Conservation (phyloP, 2,329 filamentous ascomycete species). For the Pseudogymnoascus sp. region DNA sequence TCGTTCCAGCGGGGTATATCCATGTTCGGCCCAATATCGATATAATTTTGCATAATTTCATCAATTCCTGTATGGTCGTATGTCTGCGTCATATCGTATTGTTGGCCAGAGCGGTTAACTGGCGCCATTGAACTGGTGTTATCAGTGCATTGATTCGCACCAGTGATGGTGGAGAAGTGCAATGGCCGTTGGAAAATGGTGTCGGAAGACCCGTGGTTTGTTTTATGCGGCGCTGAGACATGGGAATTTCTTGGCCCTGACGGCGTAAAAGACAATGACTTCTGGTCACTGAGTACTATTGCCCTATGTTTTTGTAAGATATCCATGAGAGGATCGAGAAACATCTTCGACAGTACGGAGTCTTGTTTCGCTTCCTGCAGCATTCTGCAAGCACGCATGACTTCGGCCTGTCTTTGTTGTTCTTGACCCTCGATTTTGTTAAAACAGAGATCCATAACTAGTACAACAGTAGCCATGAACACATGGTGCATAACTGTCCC, state of each 20-base stretch:
- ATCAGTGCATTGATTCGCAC: background rate
- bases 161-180: background rate
- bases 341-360: slow-evolving; percentile 24
- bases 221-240: background rate
- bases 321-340: slow-evolving; percentile 29
- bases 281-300: background rate
- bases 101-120: background rate
- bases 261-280: background rate
- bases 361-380: slow-evolving; percentile 29
- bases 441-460: slow-evolving; percentile 34
- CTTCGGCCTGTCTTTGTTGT: slow-evolving; percentile 25
- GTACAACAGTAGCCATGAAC: slow-evolving; percentile 33
- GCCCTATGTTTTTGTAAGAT: slow-evolving; percentile 23
- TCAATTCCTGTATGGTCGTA: background rate
- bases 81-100: background rate
- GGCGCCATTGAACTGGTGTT: background rate
- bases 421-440: slow-evolving; percentile 26
- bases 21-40: slow-evolving; percentile 1
- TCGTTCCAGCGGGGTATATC: slow-evolving; percentile 6
- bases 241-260: background rate
- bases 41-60: slow-evolving; percentile 8
- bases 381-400: slow-evolving; percentile 28
- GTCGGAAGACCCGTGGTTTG: background rate
- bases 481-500: slow-evolving; percentile 29
- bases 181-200: background rate